Conservation (phyloP, 495 filamentous ascomycete genomes). For the Penicillium steckii region DNA sequence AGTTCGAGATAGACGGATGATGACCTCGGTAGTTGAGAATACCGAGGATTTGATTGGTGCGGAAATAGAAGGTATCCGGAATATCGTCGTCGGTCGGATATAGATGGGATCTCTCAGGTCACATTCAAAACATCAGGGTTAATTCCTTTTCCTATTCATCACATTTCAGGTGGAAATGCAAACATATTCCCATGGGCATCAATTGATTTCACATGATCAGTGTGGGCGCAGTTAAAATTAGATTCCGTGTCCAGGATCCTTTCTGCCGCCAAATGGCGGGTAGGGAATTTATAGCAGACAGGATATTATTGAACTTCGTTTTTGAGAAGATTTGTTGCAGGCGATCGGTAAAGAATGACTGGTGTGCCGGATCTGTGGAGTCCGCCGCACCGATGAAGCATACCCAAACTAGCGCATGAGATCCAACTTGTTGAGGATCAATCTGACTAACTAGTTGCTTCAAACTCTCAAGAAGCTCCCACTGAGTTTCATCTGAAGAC, state of each 20-base stretch:
- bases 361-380: constrained; percentile 17
- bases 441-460: constrained; percentile 13
- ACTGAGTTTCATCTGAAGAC: constrained; percentile 11
- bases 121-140: no score
- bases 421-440: constrained; percentile 15
- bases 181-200: background rate
- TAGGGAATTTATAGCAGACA: constrained; percentile 11
- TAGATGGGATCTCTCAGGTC: no score
- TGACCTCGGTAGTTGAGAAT: background rate
- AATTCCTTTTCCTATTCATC: no score
- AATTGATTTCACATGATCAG: constrained; percentile 19
- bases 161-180: background rate
- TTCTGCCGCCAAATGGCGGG: constrained; percentile 19
- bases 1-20: background rate
- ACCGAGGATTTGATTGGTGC: background rate
- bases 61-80: background rate
- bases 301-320: constrained; percentile 22
- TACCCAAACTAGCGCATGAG: constrained; percentile 24
- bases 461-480: constrained; percentile 14
- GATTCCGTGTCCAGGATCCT: constrained; percentile 16
- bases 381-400: constrained; percentile 25
- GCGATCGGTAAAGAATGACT: constrained; percentile 13
- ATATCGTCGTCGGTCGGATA: background rate
- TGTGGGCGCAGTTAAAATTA: constrained; percentile 11
- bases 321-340: constrained; percentile 11